A percentile compares a stretch with the other conserved stretches of the same genome.
Conservation (phyloP, 148 eudicot genomes). For the Spergularia bocconei region DNA sequence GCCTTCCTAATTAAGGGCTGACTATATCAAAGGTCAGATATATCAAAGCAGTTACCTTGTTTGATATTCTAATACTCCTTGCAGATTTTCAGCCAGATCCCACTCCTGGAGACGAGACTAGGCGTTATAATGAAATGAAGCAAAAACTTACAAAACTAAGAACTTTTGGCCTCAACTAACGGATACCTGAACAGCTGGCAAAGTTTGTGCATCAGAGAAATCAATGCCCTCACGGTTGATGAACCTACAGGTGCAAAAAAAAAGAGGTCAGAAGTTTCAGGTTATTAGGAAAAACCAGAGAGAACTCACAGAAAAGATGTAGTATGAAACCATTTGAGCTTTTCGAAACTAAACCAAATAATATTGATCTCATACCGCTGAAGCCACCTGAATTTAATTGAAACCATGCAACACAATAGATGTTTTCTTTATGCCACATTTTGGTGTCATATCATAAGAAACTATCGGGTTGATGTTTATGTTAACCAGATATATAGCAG, state of each 20-base stretch:
- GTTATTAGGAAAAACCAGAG: neutral
- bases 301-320: neutral
- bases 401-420: neutral
- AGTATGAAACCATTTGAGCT: neutral
- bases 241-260: slow-evolving; percentile 52
- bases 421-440: neutral
- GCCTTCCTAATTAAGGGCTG: neutral
- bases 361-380: neutral
- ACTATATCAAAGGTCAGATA: slow-evolving; percentile 3
- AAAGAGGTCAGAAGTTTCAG: neutral
- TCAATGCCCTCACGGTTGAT: slow-evolving; percentile 98
- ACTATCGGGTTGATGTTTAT: too few relatives aligned
- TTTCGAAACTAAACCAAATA: neutral
- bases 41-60: slow-evolving; percentile 54
- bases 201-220: slow-evolving; percentile 91
- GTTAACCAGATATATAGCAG: too few relatives aligned
- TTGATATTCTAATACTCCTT: slow-evolving; percentile 89
- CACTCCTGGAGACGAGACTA: slow-evolving; percentile 59
- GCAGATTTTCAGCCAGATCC: slow-evolving; percentile 88
- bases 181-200: slow-evolving; percentile 90
- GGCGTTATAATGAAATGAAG: neutral
- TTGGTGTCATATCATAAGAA: too few relatives aligned
- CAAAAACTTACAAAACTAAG: neutral
- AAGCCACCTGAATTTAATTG: neutral
- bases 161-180: slow-evolving; percentile 6